Base-by-base conservation (phyloP, 371 early-diverging fungal species). In the Zychaea mexicana region DNA sequence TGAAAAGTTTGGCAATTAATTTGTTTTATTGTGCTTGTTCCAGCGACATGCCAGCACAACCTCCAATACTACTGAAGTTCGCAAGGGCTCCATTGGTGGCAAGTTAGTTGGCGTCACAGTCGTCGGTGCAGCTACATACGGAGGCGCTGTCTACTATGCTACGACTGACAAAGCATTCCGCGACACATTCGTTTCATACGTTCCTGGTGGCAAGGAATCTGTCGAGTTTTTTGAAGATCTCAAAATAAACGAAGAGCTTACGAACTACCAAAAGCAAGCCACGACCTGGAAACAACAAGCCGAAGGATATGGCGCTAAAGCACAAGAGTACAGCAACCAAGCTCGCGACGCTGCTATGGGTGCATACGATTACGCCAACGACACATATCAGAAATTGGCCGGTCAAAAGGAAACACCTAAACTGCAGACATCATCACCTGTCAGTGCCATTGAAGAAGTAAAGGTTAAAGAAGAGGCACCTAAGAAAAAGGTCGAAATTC, bases 101-200 rank as follows among this genome's bases (percentile, higher is more conserved):
- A 62, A 62, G 32, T 17, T 73, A 13, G 52, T 53, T 22, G 70
- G 62, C 9, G 52, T 53, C 4, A 65, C 70, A 15, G 31, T 73
- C 10, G 47, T 73, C 15, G 32, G 49, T 7, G 61, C 63, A 6
- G 68, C 70, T n/a, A 65, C 52, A 0, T 67, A 67, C 39, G 66
- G 71, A 52, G 75, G 71, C 28, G 68, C 66, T 15, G 69, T 69
- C 12, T 71, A 68, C 24, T 71, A 71, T 59, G 71, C 71, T 9
- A 26, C 63, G 33, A 57, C 62, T 45, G 66, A 74, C 52, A 66
- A 71, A 46, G 38, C 46, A 10, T 65, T 71, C 62, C 69, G 57
- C 31, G 71, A 74, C 33, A 60, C 62, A 24, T 66, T 71, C 33
- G 66, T 66, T 22, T 57, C 61, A 10, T 65, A 71, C 31, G 69